Base-by-base conservation (phyloP, 352 stramenopile genomes). In the Phytophthora hybrid region DNA sequence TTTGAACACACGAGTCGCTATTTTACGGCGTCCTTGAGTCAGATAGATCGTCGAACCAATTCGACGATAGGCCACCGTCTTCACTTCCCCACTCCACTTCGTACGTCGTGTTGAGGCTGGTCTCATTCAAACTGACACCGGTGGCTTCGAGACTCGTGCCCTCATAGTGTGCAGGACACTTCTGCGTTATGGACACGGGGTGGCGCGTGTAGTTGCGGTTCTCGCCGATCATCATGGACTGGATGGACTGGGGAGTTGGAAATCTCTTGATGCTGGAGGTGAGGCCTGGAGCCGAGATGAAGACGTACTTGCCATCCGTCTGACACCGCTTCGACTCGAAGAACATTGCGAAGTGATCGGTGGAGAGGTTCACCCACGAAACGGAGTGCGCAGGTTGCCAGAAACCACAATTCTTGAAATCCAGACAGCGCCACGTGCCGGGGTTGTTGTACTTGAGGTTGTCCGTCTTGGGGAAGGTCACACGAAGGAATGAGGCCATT, bases 151-250 rank as follows among this genome's bases (percentile, higher is more conserved):
- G 16, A 46, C 10, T 19, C 29, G 26, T 1, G 14, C 34, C 5
- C 16, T 56, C 41, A 18, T 64, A 64, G 44, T 55, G 44, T 5
- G 11, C 8, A 57, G 53, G 63, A n/a, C 63, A 69, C 19, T 34
- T 37, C n/a, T 51, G 55, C 4, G 44, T 44, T 14, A 13, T 70
- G 3, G 39, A 29, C 41, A 58, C 18, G 4, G 63, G 63, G 8
- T n/a, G 63, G 51, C 19, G 59, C 1, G 49, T 14, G 32, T 61
- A 68, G 16, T 68, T 41, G 23, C 41, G 19, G 49, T 68, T 54
- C 21, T 53, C 34, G 16, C 61, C 51, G 19, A 68, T 54, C 51
- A 62, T 68, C 32, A 68, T 61, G 8, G 61, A 68, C 16, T 53
- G 32, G 4, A 68, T 54, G 7, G 31, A 14, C 21, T 61, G 61